A percentile compares a stretch with the other conserved stretches of the same genome.
Evolutionary conservation across 202 grass and related monocot genomes (phyloP).

Genomic region (Carex arenaria): DNA sequence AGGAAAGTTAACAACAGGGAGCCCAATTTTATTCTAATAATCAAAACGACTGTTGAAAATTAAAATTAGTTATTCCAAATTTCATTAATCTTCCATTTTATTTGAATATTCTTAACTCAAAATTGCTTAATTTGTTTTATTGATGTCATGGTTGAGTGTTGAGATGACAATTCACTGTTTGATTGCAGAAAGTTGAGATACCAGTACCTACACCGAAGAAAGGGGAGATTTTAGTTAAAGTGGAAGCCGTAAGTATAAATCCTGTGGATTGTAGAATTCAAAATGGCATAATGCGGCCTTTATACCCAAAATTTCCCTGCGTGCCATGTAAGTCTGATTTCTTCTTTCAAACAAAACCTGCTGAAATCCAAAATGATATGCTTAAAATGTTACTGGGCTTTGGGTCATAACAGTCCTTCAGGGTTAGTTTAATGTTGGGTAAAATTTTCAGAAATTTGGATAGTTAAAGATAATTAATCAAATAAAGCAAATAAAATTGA

Average conservation of each 20-base stretch:
- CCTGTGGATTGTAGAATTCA: conserved; percentile 45
- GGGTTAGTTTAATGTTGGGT: background rate
- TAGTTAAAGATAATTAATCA: too few relatives aligned
- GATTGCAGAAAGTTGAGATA: conserved; percentile 44
- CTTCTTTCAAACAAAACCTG: background rate
- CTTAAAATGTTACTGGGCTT: background rate
- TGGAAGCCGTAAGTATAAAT: conserved; percentile 58
- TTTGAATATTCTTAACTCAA: background rate
- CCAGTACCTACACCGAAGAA: conserved; percentile 49
- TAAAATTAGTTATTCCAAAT: background rate
- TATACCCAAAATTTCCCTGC: conserved; percentile 54
- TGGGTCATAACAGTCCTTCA: background rate
- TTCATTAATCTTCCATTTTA: background rate
- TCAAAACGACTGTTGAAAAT: background rate
- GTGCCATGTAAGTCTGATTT: conserved; percentile 45
- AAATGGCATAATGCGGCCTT: conserved; percentile 42
- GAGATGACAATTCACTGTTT: background rate
- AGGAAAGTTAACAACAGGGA: background rate
- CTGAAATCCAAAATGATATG: background rate
- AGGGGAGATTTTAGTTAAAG: conserved; percentile 46
- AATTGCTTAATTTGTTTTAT: background rate
- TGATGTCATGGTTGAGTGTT: background rate
- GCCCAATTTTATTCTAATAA: background rate
- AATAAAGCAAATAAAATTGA: too few relatives aligned
- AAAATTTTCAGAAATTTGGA: too few relatives aligned